phyloP scores from a whole-genome alignment of 257 asterid genomes.

The Avicennia marina region DNA sequence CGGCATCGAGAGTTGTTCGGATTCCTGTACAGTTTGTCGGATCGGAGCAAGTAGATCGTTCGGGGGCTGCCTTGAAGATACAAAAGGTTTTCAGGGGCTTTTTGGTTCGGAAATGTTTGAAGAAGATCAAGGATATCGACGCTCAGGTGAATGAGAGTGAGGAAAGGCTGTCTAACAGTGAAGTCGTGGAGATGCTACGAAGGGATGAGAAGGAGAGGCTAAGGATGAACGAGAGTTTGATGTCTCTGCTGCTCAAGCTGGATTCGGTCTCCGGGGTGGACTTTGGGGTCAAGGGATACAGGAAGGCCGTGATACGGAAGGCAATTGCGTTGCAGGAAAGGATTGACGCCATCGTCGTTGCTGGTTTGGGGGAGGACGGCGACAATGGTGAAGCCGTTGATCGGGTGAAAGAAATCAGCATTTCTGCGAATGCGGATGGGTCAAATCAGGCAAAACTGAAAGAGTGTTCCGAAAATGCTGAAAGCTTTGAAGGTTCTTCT shows the following conservation, averaged over 20 bases:
- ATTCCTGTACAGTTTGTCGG: constrained; percentile 57
- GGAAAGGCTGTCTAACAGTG: constrained; percentile 29
- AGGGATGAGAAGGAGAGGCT: constrained; percentile 53
- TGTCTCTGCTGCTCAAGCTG: constrained; percentile 61
- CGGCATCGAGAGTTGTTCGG: constrained; percentile 38
- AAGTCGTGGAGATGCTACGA: constrained; percentile 36
- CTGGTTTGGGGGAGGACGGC: background rate
- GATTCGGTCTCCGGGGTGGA: constrained; percentile 63
- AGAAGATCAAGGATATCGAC: constrained; percentile 37
- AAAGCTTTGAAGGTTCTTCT: background rate
- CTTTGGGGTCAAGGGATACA: constrained; percentile 51
- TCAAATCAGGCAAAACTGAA: background rate
- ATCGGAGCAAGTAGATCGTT: constrained; percentile 26
- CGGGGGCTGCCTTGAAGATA: constrained; percentile 51
- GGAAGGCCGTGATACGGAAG: constrained; percentile 64
- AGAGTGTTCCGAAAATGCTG: background rate
- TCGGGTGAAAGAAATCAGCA: constrained; percentile 7
- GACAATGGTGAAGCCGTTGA: constrained; percentile 11
- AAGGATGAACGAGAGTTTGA: constrained; percentile 56
- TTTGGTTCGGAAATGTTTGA: constrained; percentile 53
- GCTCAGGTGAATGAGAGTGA: constrained; percentile 61
- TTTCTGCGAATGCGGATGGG: no score
- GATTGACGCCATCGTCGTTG: constrained; percentile 38
- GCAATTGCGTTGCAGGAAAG: constrained; percentile 65
- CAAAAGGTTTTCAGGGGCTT: constrained; percentile 77